These are phyloP conservation scores for Ballota nigra DNA, from an alignment of 257 asterid genomes.

Conservation along the genomic window DNA sequence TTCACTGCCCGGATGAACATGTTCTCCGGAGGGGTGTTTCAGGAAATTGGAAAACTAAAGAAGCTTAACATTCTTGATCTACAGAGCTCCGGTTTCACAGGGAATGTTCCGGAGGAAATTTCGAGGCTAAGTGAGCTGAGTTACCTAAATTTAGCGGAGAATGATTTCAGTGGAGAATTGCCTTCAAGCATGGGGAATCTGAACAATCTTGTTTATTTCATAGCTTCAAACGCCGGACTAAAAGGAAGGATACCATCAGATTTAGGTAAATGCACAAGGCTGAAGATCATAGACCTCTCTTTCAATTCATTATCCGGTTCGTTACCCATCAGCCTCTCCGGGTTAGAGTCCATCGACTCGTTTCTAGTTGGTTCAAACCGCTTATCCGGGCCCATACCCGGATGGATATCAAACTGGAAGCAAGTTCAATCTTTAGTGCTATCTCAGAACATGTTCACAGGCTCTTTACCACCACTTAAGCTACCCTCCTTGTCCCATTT, in stretches of 20 bases:
- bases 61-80: conserved; percentile 51
- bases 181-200: conserved; percentile 59
- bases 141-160: conserved; percentile 54
- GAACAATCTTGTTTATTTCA: conserved; percentile 40
- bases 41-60: conserved; percentile 47
- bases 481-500: conserved; percentile 46
- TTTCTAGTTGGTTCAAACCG: conserved; percentile 53
- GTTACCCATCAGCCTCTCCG: conserved; percentile 51
- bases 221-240: conserved; percentile 53
- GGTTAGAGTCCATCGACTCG: conserved; percentile 44
- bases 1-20: conserved; percentile 51
- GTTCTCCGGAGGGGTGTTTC: conserved; percentile 41
- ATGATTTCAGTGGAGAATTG: conserved; percentile 49
- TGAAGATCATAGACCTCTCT: conserved; percentile 51
- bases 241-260: conserved; percentile 58
- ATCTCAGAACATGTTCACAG: conserved; percentile 55
- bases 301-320: conserved; percentile 57
- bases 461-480: conserved; percentile 56
- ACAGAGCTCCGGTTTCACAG: conserved; percentile 49
- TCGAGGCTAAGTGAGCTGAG: conserved; percentile 43
- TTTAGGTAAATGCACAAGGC: conserved; percentile 55
- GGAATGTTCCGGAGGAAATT: conserved; percentile 52
- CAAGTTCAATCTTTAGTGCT: conserved; percentile 38
- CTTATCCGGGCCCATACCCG: conserved; percentile 61
- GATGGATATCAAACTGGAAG: conserved; percentile 79